A percentile compares a stretch with the other conserved stretches of the same genome.
Conservation (phyloP, 2,329 filamentous ascomycete species). For the Calonectria pauciramosa region DNA sequence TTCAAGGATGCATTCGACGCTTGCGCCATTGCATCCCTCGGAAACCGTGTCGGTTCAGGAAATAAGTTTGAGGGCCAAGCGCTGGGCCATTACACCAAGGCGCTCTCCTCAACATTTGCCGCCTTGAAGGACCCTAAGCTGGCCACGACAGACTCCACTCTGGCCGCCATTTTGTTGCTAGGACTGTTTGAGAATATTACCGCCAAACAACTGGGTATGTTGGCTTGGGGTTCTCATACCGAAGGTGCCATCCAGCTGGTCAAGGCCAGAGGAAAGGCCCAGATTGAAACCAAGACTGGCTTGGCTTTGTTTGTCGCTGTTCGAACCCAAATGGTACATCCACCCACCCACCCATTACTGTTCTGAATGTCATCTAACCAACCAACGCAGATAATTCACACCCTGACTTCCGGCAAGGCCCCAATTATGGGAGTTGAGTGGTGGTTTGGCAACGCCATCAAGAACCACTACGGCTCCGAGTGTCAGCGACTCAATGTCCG, state of each 20-base stretch:
- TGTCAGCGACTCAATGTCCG: conserved; percentile 68
- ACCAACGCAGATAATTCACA: conserved; percentile 66
- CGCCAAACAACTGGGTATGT: conserved; percentile 65
- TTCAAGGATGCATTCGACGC: conserved; percentile 71
- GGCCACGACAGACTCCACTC: conserved; percentile 68
- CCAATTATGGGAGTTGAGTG: conserved; percentile 69
- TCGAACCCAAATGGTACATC: conserved; percentile 70
- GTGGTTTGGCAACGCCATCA: conserved; percentile 69
- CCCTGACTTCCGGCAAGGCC: conserved; percentile 65
- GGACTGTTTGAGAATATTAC: conserved; percentile 74
- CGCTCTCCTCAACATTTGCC: conserved; percentile 64
- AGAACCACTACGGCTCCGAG: conserved; percentile 61
- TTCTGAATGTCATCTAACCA: conserved; percentile 19
- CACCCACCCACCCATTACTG: neutral
- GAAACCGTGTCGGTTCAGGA: conserved; percentile 60
- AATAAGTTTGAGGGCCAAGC: conserved; percentile 56
- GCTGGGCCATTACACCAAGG: conserved; percentile 67
- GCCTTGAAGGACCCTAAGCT: conserved; percentile 65
- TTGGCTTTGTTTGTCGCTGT: conserved; percentile 71
- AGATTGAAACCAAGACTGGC: conserved; percentile 66
- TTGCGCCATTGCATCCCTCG: conserved; percentile 69
- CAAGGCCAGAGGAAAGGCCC: conserved; percentile 68
- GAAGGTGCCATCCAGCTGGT: conserved; percentile 74
- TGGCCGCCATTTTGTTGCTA: conserved; percentile 71
- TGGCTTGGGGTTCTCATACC: conserved; percentile 75